phyloP scores from a whole-genome alignment of 148 eudicot genomes.

The Camellia sinensis region DNA sequence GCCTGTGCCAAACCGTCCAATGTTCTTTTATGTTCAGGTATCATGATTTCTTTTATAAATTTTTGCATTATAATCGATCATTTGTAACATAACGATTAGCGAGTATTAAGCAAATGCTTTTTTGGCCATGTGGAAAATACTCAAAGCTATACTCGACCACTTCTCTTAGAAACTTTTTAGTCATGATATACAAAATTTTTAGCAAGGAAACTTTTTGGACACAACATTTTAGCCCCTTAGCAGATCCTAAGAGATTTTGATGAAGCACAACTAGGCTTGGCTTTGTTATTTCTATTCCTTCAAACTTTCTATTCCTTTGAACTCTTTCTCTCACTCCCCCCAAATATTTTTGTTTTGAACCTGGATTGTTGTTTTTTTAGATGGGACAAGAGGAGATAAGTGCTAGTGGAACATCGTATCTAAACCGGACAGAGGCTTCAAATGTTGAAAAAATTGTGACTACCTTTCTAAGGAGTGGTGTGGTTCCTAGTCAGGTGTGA shows the following conservation, averaged over 20 bases:
- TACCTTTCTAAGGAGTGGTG: conserved; percentile 92
- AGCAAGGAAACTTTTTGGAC: neutral
- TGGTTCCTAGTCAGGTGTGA: conserved; percentile 91
- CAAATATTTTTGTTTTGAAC: neutral
- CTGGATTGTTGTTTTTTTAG: conserved; percentile 26
- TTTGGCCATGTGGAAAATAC: neutral
- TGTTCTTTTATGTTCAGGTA: conserved; percentile 99
- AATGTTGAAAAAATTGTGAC: conserved; percentile 98
- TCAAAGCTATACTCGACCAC: neutral
- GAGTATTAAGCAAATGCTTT: neutral
- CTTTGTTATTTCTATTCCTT: neutral
- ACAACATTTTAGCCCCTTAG: neutral
- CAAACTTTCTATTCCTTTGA: neutral
- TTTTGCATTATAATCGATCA: neutral
- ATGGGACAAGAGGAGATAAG: conserved; percentile 99
- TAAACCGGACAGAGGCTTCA: conserved; percentile 97
- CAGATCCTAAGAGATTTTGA: neutral
- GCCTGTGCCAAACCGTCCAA: conserved; percentile 99
- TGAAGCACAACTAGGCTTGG: neutral
- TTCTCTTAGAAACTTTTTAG: neutral
- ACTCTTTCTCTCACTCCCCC: no score
- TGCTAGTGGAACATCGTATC: conserved; percentile 96
- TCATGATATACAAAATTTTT: neutral
- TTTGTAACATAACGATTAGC: neutral
- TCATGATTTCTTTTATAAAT: neutral